Conservation (phyloP, 192 early-diverging fungal species). For the Phycomyces blakesleeanus region DNA sequence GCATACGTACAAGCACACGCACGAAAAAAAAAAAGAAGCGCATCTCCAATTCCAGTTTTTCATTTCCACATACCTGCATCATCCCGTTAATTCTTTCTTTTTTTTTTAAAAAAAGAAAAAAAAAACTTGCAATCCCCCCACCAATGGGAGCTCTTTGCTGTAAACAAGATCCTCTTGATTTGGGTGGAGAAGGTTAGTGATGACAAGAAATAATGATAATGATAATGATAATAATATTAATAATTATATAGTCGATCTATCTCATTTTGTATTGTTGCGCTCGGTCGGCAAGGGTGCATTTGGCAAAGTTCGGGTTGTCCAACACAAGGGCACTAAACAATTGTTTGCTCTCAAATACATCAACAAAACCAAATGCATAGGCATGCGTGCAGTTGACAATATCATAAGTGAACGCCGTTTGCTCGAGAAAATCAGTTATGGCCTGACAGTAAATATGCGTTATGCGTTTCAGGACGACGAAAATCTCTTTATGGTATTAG, state of each 20-base stretch:
- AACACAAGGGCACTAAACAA: conserved; percentile 76
- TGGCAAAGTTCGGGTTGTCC: conserved; percentile 92
- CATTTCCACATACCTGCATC: too few species aligned
- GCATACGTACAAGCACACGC: too few species aligned
- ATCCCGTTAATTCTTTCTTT: background rate
- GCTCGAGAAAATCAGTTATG: conserved; percentile 81
- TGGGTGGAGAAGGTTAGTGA: conserved; percentile 65
- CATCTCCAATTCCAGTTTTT: too few species aligned
- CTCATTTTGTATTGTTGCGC: conserved; percentile 85
- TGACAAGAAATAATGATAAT: background rate
- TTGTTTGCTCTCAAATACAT: conserved; percentile 95
- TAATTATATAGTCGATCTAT: conserved; percentile 39
- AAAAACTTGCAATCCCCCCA: background rate
- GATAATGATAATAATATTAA: too few species aligned
- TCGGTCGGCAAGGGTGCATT: conserved; percentile 94
- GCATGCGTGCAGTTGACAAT: conserved; percentile 84
- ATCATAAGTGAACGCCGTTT: conserved; percentile 86
- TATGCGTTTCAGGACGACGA: conserved; percentile 97
- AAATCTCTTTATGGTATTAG: conserved; percentile 88
- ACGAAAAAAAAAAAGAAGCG: too few species aligned
- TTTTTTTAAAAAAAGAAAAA: background rate
- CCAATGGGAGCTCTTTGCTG: conserved; percentile 48
- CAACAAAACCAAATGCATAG: conserved; percentile 90
- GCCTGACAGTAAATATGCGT: conserved; percentile 85
- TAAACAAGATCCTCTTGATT: conserved; percentile 67